Base-by-base conservation (phyloP, 2,329 filamentous ascomycete genomes). In the Colletotrichum cereale region DNA sequence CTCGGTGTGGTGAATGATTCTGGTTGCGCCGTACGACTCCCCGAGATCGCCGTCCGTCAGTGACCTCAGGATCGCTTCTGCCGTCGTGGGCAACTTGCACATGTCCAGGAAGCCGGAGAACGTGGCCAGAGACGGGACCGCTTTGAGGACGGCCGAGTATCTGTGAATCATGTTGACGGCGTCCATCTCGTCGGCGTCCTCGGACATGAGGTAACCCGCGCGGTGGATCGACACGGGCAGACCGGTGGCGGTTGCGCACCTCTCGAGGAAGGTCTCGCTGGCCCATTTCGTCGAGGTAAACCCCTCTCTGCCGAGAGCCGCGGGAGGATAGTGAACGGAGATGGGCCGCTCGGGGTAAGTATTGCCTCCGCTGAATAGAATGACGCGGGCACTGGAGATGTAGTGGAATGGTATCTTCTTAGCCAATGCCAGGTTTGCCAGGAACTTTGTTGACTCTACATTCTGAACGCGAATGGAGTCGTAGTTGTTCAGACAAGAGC, bases 241-340 rank as follows among this genome's bases (percentile, higher is more conserved):
- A 2, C 73, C 74, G 2, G 65, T 53, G 6, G 60, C 34, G 10
- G 56, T 34, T 6, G 56, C 29, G 6, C 71, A 70, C 5, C 74
- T 74, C 73, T 81, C 79, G 1, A 83, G 75, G 50, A 78, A 73
- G 0, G 62, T 38, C 73, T 84, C 82, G 60, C 76, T 78, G 0
- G 75, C 80, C 81, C 81, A 82, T 66, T 81, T 80, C 0, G 77
- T 72, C 0, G 80, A 75, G 3, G 75, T 62, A 58, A 83, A 84
- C 7, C 82, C 82, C 26, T 80, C 73, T 0, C 74, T 52, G 4
- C 77, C 67, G 3, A 73, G 78, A 78, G 6, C 80, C 36, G 62
- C 72, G 77, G 67, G 80, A 74, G 65, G 81, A 44, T 11, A 77
- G 75, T 11, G 77, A 48, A 16, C 58, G 42, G 14, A 75, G 16